A percentile compares a stretch with the other conserved stretches of the same genome.
Conservation (phyloP, 805 yeast species). For the Dipodascopsis tothii region DNA sequence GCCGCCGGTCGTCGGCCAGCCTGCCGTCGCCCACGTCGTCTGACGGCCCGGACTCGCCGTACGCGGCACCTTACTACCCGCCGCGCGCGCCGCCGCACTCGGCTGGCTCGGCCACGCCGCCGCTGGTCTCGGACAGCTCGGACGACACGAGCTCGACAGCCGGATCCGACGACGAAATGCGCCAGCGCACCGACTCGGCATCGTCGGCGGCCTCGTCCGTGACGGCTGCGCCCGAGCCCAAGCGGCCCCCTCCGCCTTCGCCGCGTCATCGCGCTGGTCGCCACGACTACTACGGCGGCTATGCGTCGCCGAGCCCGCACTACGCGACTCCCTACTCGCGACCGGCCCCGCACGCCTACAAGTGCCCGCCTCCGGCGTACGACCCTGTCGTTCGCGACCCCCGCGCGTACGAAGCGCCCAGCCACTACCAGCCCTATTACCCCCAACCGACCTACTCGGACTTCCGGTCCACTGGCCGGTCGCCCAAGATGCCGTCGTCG, state of each 20-base stretch:
- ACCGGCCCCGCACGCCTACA: not conserved
- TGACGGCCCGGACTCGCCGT: not conserved
- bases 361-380: too few species aligned
- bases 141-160: not conserved
- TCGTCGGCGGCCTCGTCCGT: not conserved
- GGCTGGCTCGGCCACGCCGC: not conserved
- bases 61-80: too few species aligned
- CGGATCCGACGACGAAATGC: not conserved
- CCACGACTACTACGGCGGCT: too few species aligned
- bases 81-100: not conserved
- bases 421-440: not conserved
- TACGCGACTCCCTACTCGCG: not conserved
- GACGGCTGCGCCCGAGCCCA: not conserved
- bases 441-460: not conserved
- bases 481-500: not conserved
- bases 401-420: not conserved
- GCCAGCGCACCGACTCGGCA: not conserved
- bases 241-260: not conserved
- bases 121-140: not conserved
- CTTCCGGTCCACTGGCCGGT: too few species aligned
- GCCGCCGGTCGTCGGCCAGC: too few species aligned
- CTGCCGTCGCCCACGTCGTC: not conserved
- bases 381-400: too few species aligned
- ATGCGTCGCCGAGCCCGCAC: not conserved
- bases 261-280: too few species aligned